Percentiles rank a stretch among this genome's conserved stretches.
These are phyloP conservation scores for Fomitopsis palustris DNA, from an alignment of 1,284 basidiomycete genomes.

Conservation along the genomic window DNA sequence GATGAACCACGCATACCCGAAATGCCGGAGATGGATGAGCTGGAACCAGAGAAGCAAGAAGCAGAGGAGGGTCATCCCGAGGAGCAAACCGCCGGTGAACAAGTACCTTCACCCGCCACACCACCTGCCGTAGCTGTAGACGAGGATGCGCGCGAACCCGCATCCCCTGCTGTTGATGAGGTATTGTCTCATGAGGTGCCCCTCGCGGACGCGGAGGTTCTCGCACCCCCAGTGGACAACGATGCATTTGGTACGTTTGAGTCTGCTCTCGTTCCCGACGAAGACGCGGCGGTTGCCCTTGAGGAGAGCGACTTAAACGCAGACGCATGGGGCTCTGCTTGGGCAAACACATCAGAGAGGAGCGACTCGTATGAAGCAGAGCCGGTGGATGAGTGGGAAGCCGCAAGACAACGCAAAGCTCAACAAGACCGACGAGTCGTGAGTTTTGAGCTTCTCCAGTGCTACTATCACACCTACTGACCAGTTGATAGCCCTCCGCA, in stretches of 20 bases:
- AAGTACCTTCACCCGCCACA: neutral
- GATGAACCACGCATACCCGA: neutral
- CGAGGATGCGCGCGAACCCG: neutral
- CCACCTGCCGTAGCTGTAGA: neutral
- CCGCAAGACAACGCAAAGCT: slow-evolving; percentile 54
- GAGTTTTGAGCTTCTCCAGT: slow-evolving; percentile 27
- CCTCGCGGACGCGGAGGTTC: slow-evolving; percentile 12
- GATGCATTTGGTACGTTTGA: slow-evolving; percentile 67
- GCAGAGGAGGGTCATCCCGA: neutral
- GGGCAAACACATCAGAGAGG: slow-evolving; percentile 23
- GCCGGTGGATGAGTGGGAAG: slow-evolving; percentile 61
- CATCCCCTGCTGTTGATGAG: neutral
- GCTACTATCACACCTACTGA: neutral
- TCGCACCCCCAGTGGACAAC: slow-evolving; percentile 33
- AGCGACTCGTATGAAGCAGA: slow-evolving; percentile 18
- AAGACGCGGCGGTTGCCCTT: slow-evolving; percentile 31
- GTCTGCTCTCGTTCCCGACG: slow-evolving; percentile 34
- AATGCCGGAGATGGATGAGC: neutral
- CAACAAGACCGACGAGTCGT: slow-evolving; percentile 61
- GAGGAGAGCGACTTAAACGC: slow-evolving; percentile 25
- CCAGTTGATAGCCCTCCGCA: slow-evolving; percentile 55
- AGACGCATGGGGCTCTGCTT: slow-evolving; percentile 48
- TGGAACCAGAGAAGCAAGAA: slow-evolving; percentile 7
- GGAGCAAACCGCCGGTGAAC: slow-evolving; percentile 3
- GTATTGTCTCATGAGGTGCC: neutral